Percentiles rank a stretch among this genome's conserved stretches.
Evolutionary conservation across 306 rosid species (phyloP).

Genomic region (Comarum palustre): DNA sequence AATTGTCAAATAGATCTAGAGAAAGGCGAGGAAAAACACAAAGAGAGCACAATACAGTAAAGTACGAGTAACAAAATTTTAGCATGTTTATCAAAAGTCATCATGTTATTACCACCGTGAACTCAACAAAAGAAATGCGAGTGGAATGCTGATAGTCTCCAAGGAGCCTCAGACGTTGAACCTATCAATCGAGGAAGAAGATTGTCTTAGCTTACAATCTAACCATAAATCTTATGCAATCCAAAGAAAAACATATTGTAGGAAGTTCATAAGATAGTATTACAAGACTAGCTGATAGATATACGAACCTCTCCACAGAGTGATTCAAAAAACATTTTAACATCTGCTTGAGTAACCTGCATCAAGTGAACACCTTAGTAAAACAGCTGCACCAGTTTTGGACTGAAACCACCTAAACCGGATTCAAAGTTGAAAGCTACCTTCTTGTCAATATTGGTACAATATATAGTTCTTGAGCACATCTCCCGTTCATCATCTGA

Average conservation of each 20-base stretch:
- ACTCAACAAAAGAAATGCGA: constrained; percentile 93
- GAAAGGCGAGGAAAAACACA: neutral
- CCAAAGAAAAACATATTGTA: neutral
- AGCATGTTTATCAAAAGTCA: constrained; percentile 15
- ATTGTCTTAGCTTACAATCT: constrained; percentile 10
- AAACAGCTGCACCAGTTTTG: constrained; percentile 9
- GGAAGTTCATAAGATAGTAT: neutral
- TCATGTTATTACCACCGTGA: constrained; percentile 54
- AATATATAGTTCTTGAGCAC: constrained; percentile 96
- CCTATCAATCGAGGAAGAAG: constrained; percentile 44
- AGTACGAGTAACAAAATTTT: constrained; percentile 12
- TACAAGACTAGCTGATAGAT: constrained; percentile 11
- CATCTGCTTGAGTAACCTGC: constrained; percentile 94
- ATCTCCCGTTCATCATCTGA: constrained; percentile 97
- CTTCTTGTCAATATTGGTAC: constrained; percentile 98
- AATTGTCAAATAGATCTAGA: neutral
- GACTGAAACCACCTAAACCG: constrained; percentile 25
- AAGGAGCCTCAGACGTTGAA: constrained; percentile 90
- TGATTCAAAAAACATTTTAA: constrained; percentile 81
- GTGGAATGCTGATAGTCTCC: constrained; percentile 98
- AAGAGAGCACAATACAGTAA: constrained; percentile 1
- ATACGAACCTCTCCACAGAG: constrained; percentile 93
- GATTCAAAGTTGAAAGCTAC: constrained; percentile 37
- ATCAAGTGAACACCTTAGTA: constrained; percentile 20
- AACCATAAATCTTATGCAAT: constrained; percentile 22